phyloP scores from a whole-genome alignment of 495 filamentous ascomycete genomes.

The Penicillium chermesinum region DNA sequence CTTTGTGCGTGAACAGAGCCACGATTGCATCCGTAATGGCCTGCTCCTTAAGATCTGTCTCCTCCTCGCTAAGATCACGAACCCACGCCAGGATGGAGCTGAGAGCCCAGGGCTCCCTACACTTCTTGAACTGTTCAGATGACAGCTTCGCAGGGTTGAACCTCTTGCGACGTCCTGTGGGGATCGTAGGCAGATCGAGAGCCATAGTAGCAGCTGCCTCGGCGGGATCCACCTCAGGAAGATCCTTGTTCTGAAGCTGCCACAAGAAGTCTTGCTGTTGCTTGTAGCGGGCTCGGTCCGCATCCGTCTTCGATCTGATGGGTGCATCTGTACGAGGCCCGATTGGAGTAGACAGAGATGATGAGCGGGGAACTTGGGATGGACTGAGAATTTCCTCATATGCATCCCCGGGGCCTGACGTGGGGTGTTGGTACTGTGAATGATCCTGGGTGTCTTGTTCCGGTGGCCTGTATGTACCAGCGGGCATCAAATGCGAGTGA shows the following conservation, averaged over 20 bases:
- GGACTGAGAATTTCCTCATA: constrained; percentile 43
- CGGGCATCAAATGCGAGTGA: constrained; percentile 49
- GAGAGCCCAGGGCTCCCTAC: constrained; percentile 87
- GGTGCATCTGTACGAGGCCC: constrained; percentile 76
- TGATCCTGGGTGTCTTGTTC: constrained; percentile 32
- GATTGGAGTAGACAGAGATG: constrained; percentile 73
- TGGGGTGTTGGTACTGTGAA: constrained; percentile 40
- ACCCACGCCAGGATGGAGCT: constrained; percentile 86
- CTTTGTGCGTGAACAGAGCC: constrained; percentile 88
- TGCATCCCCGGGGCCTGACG: constrained; percentile 41
- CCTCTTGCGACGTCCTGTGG: constrained; percentile 63
- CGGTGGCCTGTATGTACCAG: constrained; percentile 49
- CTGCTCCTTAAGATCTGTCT: constrained; percentile 73
- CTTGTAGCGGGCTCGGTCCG: constrained; percentile 59
- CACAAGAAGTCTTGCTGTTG: constrained; percentile 53
- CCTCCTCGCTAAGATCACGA: constrained; percentile 79
- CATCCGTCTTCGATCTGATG: constrained; percentile 91
- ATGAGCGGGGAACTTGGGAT: constrained; percentile 72
- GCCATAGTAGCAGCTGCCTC: constrained; percentile 46
- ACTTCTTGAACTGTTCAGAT: constrained; percentile 77
- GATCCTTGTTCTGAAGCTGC: constrained; percentile 43
- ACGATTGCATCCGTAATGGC: constrained; percentile 82
- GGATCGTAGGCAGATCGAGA: constrained; percentile 67
- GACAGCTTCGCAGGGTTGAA: constrained; percentile 87
- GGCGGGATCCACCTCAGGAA: constrained; percentile 33